Evolutionary conservation across 257 asterid species (phyloP).

Genomic region (Verbena officinalis): DNA sequence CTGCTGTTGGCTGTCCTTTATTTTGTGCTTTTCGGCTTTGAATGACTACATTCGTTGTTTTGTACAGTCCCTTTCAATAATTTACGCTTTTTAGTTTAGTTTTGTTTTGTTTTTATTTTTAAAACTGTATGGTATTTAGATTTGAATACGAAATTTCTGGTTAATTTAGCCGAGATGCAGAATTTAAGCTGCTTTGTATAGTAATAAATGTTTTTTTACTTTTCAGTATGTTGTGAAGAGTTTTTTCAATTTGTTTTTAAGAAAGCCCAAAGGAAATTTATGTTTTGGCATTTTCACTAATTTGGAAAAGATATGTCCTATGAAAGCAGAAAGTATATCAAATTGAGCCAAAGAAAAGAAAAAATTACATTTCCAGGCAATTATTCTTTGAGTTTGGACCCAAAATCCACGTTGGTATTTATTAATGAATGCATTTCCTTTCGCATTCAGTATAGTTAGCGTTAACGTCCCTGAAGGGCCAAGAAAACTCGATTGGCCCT

Average conservation of each 20-base stretch:
- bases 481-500: background rate
- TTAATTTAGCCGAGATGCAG: too few relatives aligned
- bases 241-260: too few relatives aligned
- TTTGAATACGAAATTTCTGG: too few relatives aligned
- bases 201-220: too few relatives aligned
- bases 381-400: background rate
- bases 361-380: background rate
- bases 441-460: too few relatives aligned
- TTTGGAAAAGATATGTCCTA: background rate
- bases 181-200: too few relatives aligned
- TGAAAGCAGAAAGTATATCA: background rate
- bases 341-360: background rate
- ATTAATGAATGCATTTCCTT: background rate
- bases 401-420: background rate
- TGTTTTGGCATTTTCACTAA: background rate
- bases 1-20: background rate
- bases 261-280: too few relatives aligned
- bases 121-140: too few relatives aligned
- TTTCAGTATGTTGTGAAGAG: background rate
- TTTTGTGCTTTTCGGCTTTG: background rate
- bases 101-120: too few relatives aligned
- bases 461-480: conserved; percentile 1
- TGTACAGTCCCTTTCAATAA: background rate
- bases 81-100: too few relatives aligned
- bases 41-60: background rate